Evolutionary conservation across 352 stramenopile species (phyloP), one percentile per base, ranked within the genome.

Genomic region (Blastocystis sp.): DNA sequence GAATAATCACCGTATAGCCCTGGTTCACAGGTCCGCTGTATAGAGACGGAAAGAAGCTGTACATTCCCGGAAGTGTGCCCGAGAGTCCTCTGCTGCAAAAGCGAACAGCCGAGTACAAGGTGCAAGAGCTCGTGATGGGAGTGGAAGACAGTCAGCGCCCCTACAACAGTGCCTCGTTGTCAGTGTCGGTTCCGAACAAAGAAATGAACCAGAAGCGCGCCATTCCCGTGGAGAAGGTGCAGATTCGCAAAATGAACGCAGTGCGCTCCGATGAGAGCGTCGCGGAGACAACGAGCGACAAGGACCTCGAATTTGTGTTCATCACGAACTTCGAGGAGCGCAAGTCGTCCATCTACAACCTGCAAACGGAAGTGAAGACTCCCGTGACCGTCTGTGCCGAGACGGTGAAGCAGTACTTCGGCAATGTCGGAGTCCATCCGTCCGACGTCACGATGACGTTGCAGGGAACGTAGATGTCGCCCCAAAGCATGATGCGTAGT

Each of bases 41-140:
- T 13, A 51, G 74, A 26, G 60, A 85, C n/a, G 55, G 55, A 31
- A 69, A 55, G 29, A 59, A 65, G 21, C 41, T 85, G 3, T 85
- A 70, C 50, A 62, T 85, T 67, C 74, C 74, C 26, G 74, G 74
- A 67, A 55, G 69, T 69, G 74, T 85, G n/a, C 55, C 61, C 21
- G 24, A 66, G 24, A 69, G 50, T 31, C 24, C 19, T 6, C 16
- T 50, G n/a, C 74, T 51, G 9, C 74, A 85, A 31, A 85, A 85
- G 10, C 74, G 74, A 16, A 85, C 74, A 13, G 45, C 74, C 1
- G 55, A 61, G n/a, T 85, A 85, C 45, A 50, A 29, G 6, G 74
- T 85, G n/a, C 74, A 85, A 26, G 33, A 31, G 19, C 51, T 85
- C 2, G 60, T 69, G 35, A 85, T 85, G 74, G 74, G 74, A 35